Conservation (phyloP, 2,329 filamentous ascomycete genomes). For the Cordyceps fumosorosea region DNA sequence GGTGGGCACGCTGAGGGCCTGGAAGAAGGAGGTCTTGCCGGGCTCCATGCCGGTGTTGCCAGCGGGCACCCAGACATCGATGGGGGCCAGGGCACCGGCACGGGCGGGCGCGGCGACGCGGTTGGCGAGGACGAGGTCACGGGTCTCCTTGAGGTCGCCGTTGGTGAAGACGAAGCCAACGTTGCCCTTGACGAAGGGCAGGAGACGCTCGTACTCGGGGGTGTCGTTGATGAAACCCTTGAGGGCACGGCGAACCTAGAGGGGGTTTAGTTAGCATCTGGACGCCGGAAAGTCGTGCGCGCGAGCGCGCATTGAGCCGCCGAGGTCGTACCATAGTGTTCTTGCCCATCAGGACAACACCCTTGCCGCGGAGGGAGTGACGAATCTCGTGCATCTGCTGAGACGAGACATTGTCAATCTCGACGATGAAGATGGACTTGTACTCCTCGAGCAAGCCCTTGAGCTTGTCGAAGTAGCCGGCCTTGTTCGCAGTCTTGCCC, state of each 20-base stretch:
- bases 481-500: slow-evolving; percentile 93
- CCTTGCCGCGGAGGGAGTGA: slow-evolving; percentile 79
- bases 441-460: slow-evolving; percentile 95
- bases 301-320: slow-evolving; percentile 18
- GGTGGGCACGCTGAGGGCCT: slow-evolving; percentile 99
- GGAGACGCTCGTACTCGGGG: slow-evolving; percentile 96
- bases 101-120: slow-evolving; percentile 95
- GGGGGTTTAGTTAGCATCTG: background rate
- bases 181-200: slow-evolving; percentile 94
- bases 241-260: slow-evolving; percentile 85
- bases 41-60: slow-evolving; percentile 99
- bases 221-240: slow-evolving; percentile 87
- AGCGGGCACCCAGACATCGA: slow-evolving; percentile 89
- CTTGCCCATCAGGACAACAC: slow-evolving; percentile 98
- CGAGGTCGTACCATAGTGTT: slow-evolving; percentile 84
- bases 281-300: background rate
- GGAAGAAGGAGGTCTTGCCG: slow-evolving; percentile 99
- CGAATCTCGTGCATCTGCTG: slow-evolving; percentile 99
- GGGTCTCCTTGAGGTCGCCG: slow-evolving; percentile 81
- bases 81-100: slow-evolving; percentile 92
- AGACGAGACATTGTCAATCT: slow-evolving; percentile 98
- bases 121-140: slow-evolving; percentile 93
- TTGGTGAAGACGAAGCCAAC: slow-evolving; percentile 99
- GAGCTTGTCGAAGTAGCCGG: slow-evolving; percentile 99
- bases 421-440: slow-evolving; percentile 95